phyloP scores from a whole-genome alignment of 1,139 yeast genomes.

The Sugiyamaella neomexicana region DNA sequence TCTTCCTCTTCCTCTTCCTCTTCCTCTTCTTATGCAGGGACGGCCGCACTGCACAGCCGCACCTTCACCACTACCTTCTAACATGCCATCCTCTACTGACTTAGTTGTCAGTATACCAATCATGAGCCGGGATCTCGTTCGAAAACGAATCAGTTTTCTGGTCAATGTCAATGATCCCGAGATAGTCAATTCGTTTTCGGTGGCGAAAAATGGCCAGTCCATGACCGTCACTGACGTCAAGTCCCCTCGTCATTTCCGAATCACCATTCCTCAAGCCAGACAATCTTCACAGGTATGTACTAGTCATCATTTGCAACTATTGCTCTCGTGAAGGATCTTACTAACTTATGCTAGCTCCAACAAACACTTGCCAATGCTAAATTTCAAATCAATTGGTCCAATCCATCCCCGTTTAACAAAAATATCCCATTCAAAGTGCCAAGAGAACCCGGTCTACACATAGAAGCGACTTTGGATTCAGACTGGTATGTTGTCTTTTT shows the following conservation, averaged over 20 bases:
- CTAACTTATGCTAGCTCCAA: slow-evolving; percentile 9
- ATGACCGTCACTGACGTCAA: slow-evolving; percentile 19
- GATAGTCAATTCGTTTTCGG: slow-evolving; percentile 20
- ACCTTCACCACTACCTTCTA: background rate
- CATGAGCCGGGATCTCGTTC: slow-evolving; percentile 17
- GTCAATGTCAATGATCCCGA: slow-evolving; percentile 28
- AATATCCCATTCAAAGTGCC: slow-evolving; percentile 35
- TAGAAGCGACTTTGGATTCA: slow-evolving; percentile 27
- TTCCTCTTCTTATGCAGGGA: too few species aligned
- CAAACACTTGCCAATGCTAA: slow-evolving; percentile 10
- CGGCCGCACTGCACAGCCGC: too few species aligned
- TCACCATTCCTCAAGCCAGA: slow-evolving; percentile 28
- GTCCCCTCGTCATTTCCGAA: slow-evolving; percentile 31
- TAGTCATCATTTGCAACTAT: background rate
- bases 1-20: too few species aligned
- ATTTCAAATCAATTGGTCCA: slow-evolving; percentile 33
- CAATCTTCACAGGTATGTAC: slow-evolving; percentile 20
- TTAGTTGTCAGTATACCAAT: background rate
- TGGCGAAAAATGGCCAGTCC: slow-evolving; percentile 14
- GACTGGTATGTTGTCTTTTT: slow-evolving; percentile 18
- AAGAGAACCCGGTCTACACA: slow-evolving; percentile 35
- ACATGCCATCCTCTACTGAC: background rate
- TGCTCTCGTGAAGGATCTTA: background rate
- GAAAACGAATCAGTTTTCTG: slow-evolving; percentile 33
- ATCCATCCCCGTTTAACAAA: slow-evolving; percentile 21